Conservation (phyloP, 495 filamentous ascomycete genomes). For the Talaromyces liani region DNA sequence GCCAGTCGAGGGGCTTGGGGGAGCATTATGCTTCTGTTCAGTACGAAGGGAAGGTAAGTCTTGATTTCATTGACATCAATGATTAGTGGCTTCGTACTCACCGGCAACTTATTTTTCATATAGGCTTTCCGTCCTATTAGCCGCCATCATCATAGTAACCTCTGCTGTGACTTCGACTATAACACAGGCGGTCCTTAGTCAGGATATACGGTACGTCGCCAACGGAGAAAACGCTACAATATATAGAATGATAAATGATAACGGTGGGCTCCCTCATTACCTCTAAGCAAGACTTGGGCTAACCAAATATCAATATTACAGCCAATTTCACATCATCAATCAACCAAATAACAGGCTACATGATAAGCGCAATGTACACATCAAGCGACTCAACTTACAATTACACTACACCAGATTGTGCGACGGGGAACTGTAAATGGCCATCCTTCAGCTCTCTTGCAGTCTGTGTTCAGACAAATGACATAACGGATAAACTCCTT, state of each 20-base stretch:
- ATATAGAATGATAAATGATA: not conserved
- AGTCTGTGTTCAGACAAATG: not conserved
- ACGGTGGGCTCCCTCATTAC: not conserved
- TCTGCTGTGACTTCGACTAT: slow-evolving; percentile 5
- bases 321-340: not conserved
- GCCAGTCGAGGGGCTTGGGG: slow-evolving; percentile 7
- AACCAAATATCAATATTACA: not conserved
- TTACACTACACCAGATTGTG: not conserved
- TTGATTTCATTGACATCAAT: not conserved
- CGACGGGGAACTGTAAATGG: not conserved
- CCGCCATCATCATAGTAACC: not conserved
- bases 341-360: not conserved
- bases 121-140: slow-evolving; percentile 1
- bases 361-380: slow-evolving; percentile 3
- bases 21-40: slow-evolving; percentile 6
- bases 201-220: not conserved
- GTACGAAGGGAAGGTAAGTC: slow-evolving; percentile 4
- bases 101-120: not conserved
- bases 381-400: not conserved
- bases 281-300: not conserved
- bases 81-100: not conserved
- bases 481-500: too few species aligned
- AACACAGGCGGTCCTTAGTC: not conserved
- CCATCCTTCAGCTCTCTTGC: slow-evolving; percentile 2
- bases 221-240: not conserved